Base-by-base conservation (phyloP, 2,329 filamentous ascomycete genomes). In the Alternaria viburni region DNA sequence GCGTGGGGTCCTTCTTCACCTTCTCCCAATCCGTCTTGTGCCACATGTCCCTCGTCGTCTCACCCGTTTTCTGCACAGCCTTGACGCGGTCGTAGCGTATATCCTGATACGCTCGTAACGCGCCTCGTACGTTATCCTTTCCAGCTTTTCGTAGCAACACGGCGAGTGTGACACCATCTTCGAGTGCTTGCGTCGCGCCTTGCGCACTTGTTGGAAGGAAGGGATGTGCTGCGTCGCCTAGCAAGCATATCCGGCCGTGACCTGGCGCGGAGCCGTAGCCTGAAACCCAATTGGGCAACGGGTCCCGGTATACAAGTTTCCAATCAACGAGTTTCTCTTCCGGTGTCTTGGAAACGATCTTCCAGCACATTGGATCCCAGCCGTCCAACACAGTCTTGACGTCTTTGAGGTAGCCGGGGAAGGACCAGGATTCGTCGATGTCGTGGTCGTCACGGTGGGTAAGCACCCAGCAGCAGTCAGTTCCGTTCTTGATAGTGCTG, bases 241-340 rank as follows among this genome's bases (percentile, higher is more conserved):
- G 76, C 26, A 87, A 75, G 1, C 81, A 84, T 56, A 86, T 85
- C 45, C 81, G 80, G 7, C 75, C 75, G 25, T 77, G 74, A 5
- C 75, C 74, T 9, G 73, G 69, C 0, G 74, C 75, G 21, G 64
- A 60, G 41, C 84, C 83, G 58, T 83, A 82, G n/a, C 77, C 75
- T 0, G 82, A 85, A 1, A 86, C 80, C 86, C 86, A 87, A 0
- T 80, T 83, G 0, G 84, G 82, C 10, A 85, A 77, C 0, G 85
- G 85, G 67, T 86, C 84, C 44, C 85, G 81, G 63, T 85, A 86
- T 47, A 85, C 84, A 23, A 87, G 83, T 67, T 86, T 86, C 85
- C 85, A 87, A 68, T 86, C 84, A 1, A 87, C 79, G 21, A 83
- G 67, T 11, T 74, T 74, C 0, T 67, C 62, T 65, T 79, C 71